Evolutionary conservation across 768 basidiomycete genomes (phyloP).

Genomic region (Boletus reticuloceps): DNA sequence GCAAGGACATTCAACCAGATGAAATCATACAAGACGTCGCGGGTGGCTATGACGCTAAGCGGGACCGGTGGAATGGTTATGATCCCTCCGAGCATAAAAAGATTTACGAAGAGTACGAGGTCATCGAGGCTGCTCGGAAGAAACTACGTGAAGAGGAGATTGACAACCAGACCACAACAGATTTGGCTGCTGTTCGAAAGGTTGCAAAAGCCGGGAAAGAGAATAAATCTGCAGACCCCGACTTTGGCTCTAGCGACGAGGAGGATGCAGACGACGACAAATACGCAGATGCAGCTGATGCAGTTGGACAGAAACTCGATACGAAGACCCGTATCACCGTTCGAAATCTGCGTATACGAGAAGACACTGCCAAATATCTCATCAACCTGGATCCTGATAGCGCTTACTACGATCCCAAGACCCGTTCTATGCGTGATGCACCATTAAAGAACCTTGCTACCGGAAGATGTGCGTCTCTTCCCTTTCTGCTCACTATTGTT

Average conservation of each 20-base stretch:
- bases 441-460: slow-evolving; percentile 68
- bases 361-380: slow-evolving; percentile 98
- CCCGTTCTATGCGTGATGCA: slow-evolving; percentile 98
- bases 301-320: slow-evolving; percentile 96
- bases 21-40: slow-evolving; percentile 83
- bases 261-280: slow-evolving; percentile 97
- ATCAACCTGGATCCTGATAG: slow-evolving; percentile 94
- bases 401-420: slow-evolving; percentile 99
- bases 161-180: slow-evolving; percentile 94
- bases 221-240: slow-evolving; percentile 71
- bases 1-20: slow-evolving; percentile 86
- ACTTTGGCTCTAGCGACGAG: slow-evolving; percentile 95
- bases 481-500: neutral
- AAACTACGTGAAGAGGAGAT: slow-evolving; percentile 95
- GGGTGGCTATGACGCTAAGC: slow-evolving; percentile 85
- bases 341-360: slow-evolving; percentile 95
- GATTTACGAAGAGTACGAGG: slow-evolving; percentile 93
- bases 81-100: slow-evolving; percentile 82
- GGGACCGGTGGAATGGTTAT: slow-evolving; percentile 99
- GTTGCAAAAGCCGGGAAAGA: slow-evolving; percentile 88
- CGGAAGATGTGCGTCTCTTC: slow-evolving; percentile 76
- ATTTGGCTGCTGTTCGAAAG: slow-evolving; percentile 86
- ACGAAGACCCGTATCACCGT: slow-evolving; percentile 98
- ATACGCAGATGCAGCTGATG: slow-evolving; percentile 97
- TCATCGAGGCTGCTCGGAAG: slow-evolving; percentile 86